Evolutionary conservation across 306 rosid species (phyloP).

Genomic region (Rosa lucieae): DNA sequence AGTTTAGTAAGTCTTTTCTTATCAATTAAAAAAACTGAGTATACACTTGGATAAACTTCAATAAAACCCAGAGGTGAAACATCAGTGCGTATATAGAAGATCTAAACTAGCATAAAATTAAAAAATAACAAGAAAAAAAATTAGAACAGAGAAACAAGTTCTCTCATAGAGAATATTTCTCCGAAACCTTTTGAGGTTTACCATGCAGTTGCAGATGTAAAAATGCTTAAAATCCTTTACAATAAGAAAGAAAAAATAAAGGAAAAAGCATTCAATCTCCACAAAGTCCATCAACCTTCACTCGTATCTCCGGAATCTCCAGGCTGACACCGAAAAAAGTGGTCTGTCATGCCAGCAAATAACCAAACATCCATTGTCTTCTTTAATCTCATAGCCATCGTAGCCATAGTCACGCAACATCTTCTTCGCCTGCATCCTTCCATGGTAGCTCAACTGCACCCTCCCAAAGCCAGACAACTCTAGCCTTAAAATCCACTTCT

Average conservation of each 20-base stretch:
- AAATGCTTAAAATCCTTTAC: conserved; percentile 22
- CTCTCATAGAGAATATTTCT: not conserved
- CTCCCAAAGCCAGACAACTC: conserved; percentile 62
- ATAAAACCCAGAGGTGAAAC: conserved; percentile 3
- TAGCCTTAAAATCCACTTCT: conserved; percentile 67
- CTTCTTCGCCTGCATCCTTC: conserved; percentile 48
- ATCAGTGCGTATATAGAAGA: conserved; percentile 4
- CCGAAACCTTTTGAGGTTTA: conserved; percentile 8
- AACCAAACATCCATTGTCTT: conserved; percentile 47
- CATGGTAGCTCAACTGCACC: conserved; percentile 52
- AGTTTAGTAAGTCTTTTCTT: not conserved
- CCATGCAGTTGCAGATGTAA: conserved; percentile 18
- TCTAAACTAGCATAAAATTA: not conserved
- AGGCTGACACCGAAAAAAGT: conserved; percentile 68
- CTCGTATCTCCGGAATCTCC: conserved; percentile 52
- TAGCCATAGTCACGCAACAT: conserved; percentile 49
- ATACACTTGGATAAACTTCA: not conserved
- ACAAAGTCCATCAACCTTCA: conserved; percentile 17
- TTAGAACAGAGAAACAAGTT: conserved; percentile 4
- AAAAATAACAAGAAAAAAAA: not conserved
- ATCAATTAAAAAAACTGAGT: not conserved
- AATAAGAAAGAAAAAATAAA: conserved; percentile 23
- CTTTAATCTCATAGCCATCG: conserved; percentile 54
- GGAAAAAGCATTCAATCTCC: conserved; percentile 14
- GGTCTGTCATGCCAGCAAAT: conserved; percentile 65